Evolutionary conservation across 495 filamentous ascomycete genomes (phyloP), one percentile per base, ranked within the genome.

Genomic region (Podospora conica): DNA sequence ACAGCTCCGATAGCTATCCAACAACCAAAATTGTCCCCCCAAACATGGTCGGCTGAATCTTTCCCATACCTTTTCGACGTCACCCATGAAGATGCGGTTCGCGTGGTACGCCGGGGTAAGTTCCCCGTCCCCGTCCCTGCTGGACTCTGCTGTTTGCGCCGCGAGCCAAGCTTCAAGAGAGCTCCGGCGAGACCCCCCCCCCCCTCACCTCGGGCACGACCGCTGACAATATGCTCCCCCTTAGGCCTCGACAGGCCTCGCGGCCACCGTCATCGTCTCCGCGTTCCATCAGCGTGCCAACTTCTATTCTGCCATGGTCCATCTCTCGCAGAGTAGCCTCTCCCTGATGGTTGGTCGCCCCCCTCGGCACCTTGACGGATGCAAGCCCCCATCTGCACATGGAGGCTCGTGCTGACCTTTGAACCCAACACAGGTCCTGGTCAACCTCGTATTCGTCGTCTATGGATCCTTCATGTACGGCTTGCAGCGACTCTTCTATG

Each of bases 291-390:
- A 98, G 77, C 86, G 95, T 68, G 85, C 95, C 62, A 98, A 98
- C 74, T 98, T 98, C 85, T 98, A 98, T 77, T 90, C 94, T 18
- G 93, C 94, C 61, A 93, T 91, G 76, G 96, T 98, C 29, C 96
- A 98, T 78, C 85, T 98, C 18, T 90, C 92, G 58, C 94, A 98
- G 75, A 97, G 91, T 76, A 98, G 91, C 79, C 87, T 94, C 65
- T 97, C 93, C 71, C 82, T 97, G 56, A 93, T 98, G 88, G 93
- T 95, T 65, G 70, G 84, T 68, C 62, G 61, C 56, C 25, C 65
- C 64, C 55, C 60, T 53, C 60, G 15, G 55, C 53, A 60, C 60
- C 40, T 29, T 27, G 25, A 27, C n/a, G 48, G 22, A 48, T 22
- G 58, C 48, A 3, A 20, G 54, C 28, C 10, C 8, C 27, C 9